phyloP scores from a whole-genome alignment of 768 basidiomycete species.

The Nevesoporus exiguus region DNA sequence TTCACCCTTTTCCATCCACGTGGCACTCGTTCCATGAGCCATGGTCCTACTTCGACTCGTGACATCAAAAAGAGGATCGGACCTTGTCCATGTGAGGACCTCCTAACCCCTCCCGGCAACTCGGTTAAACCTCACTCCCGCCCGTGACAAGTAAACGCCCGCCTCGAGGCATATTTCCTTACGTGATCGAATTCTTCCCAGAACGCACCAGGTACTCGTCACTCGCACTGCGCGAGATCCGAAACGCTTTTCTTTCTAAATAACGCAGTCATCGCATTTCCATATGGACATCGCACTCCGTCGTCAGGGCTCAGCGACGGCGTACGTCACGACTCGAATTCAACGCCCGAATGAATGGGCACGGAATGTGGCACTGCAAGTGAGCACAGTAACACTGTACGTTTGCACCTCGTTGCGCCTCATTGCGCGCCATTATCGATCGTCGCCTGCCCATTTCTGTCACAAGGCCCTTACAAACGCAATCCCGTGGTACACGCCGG shows the following conservation, averaged over 20 bases:
- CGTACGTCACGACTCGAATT: not conserved
- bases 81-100: not conserved
- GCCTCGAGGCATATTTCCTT: slow-evolving; percentile 2
- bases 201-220: not conserved
- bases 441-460: too few species aligned
- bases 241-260: not conserved
- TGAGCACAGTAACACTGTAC: too few species aligned
- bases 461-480: not conserved
- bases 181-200: slow-evolving; percentile 2
- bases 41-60: not conserved
- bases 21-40: not conserved
- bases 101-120: slow-evolving; percentile 1
- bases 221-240: slow-evolving; percentile 9
- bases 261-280: not conserved
- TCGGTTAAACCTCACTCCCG: slow-evolving; percentile 15
- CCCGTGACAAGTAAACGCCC: not conserved
- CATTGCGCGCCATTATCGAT: too few species aligned
- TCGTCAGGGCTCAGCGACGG: not conserved
- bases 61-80: slow-evolving; percentile 4
- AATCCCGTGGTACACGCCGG: not conserved
- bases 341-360: not conserved
- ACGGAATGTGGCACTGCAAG: not conserved
- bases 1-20: slow-evolving; percentile 1
- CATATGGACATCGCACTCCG: not conserved
- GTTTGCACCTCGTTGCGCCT: not conserved